A percentile compares a stretch with the other conserved stretches of the same genome.
Conservation (phyloP, 1,284 basidiomycete genomes). For the Microbotryum violaceum region DNA sequence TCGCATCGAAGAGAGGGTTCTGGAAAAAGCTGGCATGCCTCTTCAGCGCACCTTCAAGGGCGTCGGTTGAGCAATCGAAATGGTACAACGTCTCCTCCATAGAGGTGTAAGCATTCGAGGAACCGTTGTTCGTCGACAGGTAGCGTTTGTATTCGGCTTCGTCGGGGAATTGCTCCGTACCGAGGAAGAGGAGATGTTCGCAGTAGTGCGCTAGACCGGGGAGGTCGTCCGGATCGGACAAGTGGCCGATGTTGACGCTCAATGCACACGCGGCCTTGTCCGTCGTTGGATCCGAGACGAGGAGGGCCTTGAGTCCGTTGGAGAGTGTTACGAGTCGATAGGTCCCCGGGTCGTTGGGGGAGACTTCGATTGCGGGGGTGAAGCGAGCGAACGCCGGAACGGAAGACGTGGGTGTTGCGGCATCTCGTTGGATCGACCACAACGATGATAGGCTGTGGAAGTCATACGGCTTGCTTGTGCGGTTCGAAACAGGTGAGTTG, state of each 20-base stretch:
- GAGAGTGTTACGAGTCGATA: constrained; percentile 59
- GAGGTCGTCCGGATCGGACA: constrained; percentile 87
- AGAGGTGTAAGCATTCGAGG: constrained; percentile 69
- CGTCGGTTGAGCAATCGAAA: constrained; percentile 78
- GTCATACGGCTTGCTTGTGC: too few relatives aligned
- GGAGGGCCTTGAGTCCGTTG: constrained; percentile 79
- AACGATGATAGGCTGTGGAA: too few relatives aligned
- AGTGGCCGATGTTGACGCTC: constrained; percentile 90
- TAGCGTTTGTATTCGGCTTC: constrained; percentile 88
- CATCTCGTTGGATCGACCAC: background rate
- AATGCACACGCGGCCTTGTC: constrained; percentile 94
- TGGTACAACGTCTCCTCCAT: constrained; percentile 91
- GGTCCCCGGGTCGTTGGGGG: background rate
- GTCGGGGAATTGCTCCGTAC: constrained; percentile 56
- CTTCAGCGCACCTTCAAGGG: constrained; percentile 74
- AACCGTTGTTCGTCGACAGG: constrained; percentile 78
- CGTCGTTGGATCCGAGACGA: constrained; percentile 78
- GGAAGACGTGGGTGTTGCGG: too few relatives aligned
- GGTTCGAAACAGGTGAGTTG: too few relatives aligned
- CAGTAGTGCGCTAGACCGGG: constrained; percentile 78
- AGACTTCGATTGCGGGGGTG: too few relatives aligned
- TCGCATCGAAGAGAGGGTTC: constrained; percentile 75
- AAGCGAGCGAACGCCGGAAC: too few relatives aligned
- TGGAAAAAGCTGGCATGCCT: constrained; percentile 92
- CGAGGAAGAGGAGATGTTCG: constrained; percentile 91